Evolutionary conservation across 805 yeast genomes (phyloP).

Genomic region (Wickerhamiella spandovensis): DNA sequence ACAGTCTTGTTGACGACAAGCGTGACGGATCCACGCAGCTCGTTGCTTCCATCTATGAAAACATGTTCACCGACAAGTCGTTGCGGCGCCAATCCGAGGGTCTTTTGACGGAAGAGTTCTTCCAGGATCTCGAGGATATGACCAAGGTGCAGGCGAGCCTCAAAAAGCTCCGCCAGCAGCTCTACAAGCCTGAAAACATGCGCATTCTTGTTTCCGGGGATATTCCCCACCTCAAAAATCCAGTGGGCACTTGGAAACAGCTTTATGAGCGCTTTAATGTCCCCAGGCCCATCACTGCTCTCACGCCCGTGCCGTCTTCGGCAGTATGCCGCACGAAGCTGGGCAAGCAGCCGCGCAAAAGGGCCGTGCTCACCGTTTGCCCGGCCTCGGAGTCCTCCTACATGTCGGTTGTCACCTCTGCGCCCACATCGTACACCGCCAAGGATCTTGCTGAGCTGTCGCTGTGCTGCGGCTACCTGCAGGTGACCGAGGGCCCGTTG

Average conservation of each 20-base stretch:
- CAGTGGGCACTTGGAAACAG: slow-evolving; percentile 46
- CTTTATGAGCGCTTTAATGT: slow-evolving; percentile 3
- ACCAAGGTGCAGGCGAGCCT: slow-evolving; percentile 38
- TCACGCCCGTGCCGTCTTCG: slow-evolving; percentile 30
- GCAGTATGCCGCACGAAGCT: slow-evolving; percentile 38
- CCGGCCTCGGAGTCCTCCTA: slow-evolving; percentile 80
- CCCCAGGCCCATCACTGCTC: slow-evolving; percentile 4
- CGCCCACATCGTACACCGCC: slow-evolving; percentile 42
- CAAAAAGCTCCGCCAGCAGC: slow-evolving; percentile 35
- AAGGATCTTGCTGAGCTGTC: slow-evolving; percentile 57
- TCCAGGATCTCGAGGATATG: slow-evolving; percentile 36
- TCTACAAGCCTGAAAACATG: slow-evolving; percentile 46
- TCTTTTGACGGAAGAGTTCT: slow-evolving; percentile 46
- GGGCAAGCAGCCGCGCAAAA: slow-evolving; percentile 39
- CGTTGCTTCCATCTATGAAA: slow-evolving; percentile 44
- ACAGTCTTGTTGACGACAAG: slow-evolving; percentile 47
- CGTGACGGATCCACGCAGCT: slow-evolving; percentile 54
- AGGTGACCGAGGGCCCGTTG: slow-evolving; percentile 89
- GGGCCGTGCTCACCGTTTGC: slow-evolving; percentile 52
- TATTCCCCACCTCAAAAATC: slow-evolving; percentile 34
- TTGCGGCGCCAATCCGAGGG: slow-evolving; percentile 53
- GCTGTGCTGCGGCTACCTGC: slow-evolving; percentile 61
- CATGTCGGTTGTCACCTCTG: slow-evolving; percentile 43
- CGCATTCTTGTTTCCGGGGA: slow-evolving; percentile 66
- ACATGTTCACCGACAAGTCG: slow-evolving; percentile 44